These are phyloP conservation scores for Dalbergia oliveri DNA, from an alignment of 306 rosid genomes.

Conservation along the genomic window DNA sequence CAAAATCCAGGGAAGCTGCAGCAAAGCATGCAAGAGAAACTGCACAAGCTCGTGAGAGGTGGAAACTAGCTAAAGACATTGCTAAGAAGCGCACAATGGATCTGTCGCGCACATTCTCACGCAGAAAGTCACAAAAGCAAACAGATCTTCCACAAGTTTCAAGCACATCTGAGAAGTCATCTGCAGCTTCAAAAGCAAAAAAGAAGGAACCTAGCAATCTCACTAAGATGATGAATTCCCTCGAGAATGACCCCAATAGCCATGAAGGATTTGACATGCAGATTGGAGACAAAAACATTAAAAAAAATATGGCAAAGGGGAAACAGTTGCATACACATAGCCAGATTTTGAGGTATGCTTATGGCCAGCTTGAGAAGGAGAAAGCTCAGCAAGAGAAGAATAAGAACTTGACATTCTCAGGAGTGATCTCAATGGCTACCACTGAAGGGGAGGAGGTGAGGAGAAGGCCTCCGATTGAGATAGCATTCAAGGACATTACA, in stretches of 20 bases:
- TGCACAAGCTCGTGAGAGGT: constrained; percentile 78
- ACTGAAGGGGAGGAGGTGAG: constrained; percentile 54
- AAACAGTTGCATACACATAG: constrained; percentile 72
- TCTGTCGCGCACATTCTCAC: constrained; percentile 75
- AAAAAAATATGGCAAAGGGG: constrained; percentile 67
- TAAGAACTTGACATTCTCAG: constrained; percentile 79
- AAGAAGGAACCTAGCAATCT: constrained; percentile 63
- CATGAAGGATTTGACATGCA: constrained; percentile 69
- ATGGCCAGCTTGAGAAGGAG: constrained; percentile 86
- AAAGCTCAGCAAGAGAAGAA: constrained; percentile 81
- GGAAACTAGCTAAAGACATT: constrained; percentile 69
- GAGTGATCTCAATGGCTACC: constrained; percentile 76
- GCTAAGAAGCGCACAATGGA: constrained; percentile 60
- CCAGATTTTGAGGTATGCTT: constrained; percentile 88
- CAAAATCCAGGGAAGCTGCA: constrained; percentile 82
- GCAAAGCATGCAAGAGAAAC: constrained; percentile 80
- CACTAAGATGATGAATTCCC: constrained; percentile 66
- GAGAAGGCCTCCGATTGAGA: constrained; percentile 76
- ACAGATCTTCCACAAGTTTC: constrained; percentile 52
- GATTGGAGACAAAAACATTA: constrained; percentile 75
- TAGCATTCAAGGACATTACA: constrained; percentile 77
- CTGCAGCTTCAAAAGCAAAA: constrained; percentile 53
- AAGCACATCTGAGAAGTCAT: constrained; percentile 46
- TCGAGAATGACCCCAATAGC: constrained; percentile 63
- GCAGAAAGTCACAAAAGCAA: constrained; percentile 60